phyloP scores from a whole-genome alignment of 2,329 filamentous ascomycete genomes.

The Trichoderma afroharzianum region DNA sequence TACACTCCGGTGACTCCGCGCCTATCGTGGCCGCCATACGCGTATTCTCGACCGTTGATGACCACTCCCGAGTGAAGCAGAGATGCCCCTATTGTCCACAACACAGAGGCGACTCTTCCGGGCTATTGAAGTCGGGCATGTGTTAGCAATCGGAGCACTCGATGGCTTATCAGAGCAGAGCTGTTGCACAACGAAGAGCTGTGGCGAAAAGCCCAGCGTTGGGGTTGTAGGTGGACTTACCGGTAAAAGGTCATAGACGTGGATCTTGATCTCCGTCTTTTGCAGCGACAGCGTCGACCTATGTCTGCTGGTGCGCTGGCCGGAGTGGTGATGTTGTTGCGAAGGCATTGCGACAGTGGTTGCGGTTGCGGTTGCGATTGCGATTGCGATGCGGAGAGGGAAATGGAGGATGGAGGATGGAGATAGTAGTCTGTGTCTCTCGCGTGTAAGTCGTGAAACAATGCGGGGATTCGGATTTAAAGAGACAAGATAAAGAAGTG shows the following conservation, averaged over 20 bases:
- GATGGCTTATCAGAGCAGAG: background rate
- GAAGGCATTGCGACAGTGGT: slow-evolving; percentile 6
- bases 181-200: background rate
- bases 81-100: slow-evolving; percentile 75
- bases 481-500: background rate
- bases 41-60: slow-evolving; percentile 76
- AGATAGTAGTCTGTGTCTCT: background rate
- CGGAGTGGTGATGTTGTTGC: slow-evolving; percentile 22
- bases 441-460: slow-evolving; percentile 24
- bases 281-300: slow-evolving; percentile 65
- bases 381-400: slow-evolving; percentile 25
- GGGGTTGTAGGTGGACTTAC: slow-evolving; percentile 39
- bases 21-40: slow-evolving; percentile 77
- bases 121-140: slow-evolving; percentile 46
- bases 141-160: background rate
- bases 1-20: slow-evolving; percentile 73
- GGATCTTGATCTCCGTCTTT: slow-evolving; percentile 70
- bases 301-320: slow-evolving; percentile 40
- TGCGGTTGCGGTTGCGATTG: background rate
- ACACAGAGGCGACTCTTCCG: slow-evolving; percentile 67
- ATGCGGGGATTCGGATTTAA: slow-evolving; percentile 5
- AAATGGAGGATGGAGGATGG: slow-evolving; percentile 15
- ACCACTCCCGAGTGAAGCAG: slow-evolving; percentile 81
- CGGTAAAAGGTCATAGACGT: slow-evolving; percentile 74
- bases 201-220: background rate